Evolutionary conservation across 179 eudicot species (phyloP), one percentile per base, ranked within the genome.

Genomic region (Nepenthes alata): DNA sequence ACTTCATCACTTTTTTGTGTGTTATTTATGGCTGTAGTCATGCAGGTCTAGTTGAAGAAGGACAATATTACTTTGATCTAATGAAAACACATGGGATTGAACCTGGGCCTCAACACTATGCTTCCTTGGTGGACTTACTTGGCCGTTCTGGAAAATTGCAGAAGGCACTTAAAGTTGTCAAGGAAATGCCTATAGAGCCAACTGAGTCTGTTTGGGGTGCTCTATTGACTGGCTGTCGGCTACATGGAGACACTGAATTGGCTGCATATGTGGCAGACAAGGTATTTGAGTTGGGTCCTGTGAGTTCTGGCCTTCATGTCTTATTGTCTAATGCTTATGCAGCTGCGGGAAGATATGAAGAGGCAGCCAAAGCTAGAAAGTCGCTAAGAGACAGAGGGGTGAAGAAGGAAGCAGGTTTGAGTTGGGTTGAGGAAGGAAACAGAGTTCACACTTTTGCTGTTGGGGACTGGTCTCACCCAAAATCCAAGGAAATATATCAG

Each of bases 151-250:
- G 96, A 25, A 88, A 84, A 73, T 74, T 91, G 58, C 67, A 78
- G 8, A 90, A 86, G 51, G 97, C 96, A 2, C 56, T 84, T 47
- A 12, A 75, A 7, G 64, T 85, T 53, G 81, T 88, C 11, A 57
- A 77, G 57, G 77, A 75, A 50, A 91, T 85, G 96, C 96, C 94
- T 11, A 80, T 83, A 36, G 70, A 74, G 48, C 94, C 97, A 49
- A 83, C 94, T 1, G 97, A 88, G 58, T 83, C 85, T 11, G 87
- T 91, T 9, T 88, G 97, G 97, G 88, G 88, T 47, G 97, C 96
- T 67, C 72, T 91, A 4, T 64, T 91, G 63, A 91, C 94, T 2
- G 91, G 94, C 4, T 85, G 96, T 54, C 78, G 94, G 47, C 66
- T 80, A 15, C 96, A 83, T 25, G 63, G 69, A 25, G 68, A 90